Percentiles rank a stretch among this genome's conserved stretches.
phyloP scores from a whole-genome alignment of 768 basidiomycete genomes.

The Boletus tylopilopsis region DNA sequence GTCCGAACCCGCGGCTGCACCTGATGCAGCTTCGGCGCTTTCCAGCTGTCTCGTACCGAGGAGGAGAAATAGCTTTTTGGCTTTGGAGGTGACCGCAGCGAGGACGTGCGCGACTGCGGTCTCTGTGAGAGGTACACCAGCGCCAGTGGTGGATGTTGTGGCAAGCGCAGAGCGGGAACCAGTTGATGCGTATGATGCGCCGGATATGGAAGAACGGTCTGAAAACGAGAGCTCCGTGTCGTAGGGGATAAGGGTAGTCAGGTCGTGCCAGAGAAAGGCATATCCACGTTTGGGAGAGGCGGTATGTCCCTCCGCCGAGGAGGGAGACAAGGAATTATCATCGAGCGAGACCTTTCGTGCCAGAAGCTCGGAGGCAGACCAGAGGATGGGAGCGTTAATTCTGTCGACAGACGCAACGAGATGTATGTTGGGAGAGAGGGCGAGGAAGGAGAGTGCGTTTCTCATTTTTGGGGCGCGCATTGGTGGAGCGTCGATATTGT shows the following conservation, averaged over 20 bases:
- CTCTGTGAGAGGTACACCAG: conserved; percentile 57
- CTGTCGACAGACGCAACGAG: conserved; percentile 86
- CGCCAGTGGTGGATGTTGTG: conserved; percentile 29
- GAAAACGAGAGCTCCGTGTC: conserved; percentile 69
- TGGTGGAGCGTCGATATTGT: conserved; percentile 81
- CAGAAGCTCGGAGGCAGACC: conserved; percentile 64
- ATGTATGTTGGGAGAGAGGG: conserved; percentile 72
- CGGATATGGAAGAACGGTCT: conserved; percentile 59
- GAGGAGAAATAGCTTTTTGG: conserved; percentile 75
- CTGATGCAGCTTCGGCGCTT: conserved; percentile 35
- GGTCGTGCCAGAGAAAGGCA: conserved; percentile 85
- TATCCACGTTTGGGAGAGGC: conserved; percentile 44
- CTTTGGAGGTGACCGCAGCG: conserved; percentile 82
- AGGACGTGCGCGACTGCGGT: conserved; percentile 78
- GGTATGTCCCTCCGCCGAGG: background rate
- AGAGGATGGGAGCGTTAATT: conserved; percentile 78
- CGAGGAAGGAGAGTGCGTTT: conserved; percentile 67
- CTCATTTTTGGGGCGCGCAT: conserved; percentile 63
- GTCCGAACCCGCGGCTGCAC: conserved; percentile 4
- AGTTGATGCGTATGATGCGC: conserved; percentile 38
- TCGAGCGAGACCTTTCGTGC: conserved; percentile 41
- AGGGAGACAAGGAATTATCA: background rate
- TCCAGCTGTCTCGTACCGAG: conserved; percentile 69
- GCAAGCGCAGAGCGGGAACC: conserved; percentile 25
- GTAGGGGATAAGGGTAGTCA: conserved; percentile 83